Evolutionary conservation across 768 basidiomycete species (phyloP), one percentile per base, ranked within the genome.

Genomic region (Phaeotremella skinneri): DNA sequence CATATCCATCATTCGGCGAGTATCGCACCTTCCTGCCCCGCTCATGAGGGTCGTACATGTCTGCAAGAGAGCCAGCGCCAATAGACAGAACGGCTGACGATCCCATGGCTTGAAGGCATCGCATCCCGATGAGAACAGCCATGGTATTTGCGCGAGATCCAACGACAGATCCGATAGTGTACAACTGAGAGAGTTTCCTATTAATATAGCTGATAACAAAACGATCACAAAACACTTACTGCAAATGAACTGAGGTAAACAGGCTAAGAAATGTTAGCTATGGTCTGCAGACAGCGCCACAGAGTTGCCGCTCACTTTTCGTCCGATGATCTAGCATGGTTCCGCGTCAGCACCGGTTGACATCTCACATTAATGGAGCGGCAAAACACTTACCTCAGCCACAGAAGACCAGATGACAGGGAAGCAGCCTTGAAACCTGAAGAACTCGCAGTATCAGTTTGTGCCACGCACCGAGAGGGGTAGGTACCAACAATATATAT

Each of bases 31-130:
- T 73, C 14, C 58, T 55, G 5, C 77, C 77, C 27, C 77, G 52
- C 54, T 76, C 75, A 37, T 72, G 64, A 48, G 64, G 54, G 23
- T 78, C 77, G 55, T 72, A 78, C 61, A 78, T 76, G 50, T 78
- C 77, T 20, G 76, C 73, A 52, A 78, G 57, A 37, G 67, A 69
- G 9, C 76, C 76, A 4, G 77, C 76, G 11, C 77, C 77, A 11
- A 75, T 56, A 1, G 73, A 59, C 1, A 74, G 60, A 16, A 76
- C 76, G 0, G 76, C 75, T 1, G 74, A 62, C 2, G 65, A 68
- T 6, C 77, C 77, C 26, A 67, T 64, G 0, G 76, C 77, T 52
- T 75, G 74, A 4, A 78, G 43, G 49, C 68, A 61, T 27, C 74
- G 55, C 72, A 75, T 70, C 16, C 49, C 69, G 55, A 76, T 77